A percentile compares a stretch with the other conserved stretches of the same genome.
Evolutionary conservation across 305 asterid species (phyloP).

Genomic region (Fraxinus sp.): DNA sequence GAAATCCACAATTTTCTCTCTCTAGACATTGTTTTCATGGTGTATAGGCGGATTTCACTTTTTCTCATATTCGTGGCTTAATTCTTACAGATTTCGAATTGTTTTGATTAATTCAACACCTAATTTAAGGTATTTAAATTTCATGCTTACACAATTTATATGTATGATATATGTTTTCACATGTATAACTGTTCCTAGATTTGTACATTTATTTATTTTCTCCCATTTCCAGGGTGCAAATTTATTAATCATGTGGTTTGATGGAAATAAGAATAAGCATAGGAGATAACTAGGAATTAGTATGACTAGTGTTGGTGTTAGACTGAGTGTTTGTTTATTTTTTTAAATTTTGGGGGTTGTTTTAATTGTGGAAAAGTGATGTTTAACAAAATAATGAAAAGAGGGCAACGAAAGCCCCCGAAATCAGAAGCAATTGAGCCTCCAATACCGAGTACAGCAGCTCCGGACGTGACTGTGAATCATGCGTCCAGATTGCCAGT

Average conservation of each 20-base stretch:
- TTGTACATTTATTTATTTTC: conserved; percentile 6
- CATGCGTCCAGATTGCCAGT: conserved; percentile 44
- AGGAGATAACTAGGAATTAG: conserved; percentile 23
- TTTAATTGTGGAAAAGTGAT: conserved; percentile 32
- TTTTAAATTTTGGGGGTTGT: conserved; percentile 5
- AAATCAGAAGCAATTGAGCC: conserved; percentile 45
- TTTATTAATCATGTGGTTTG: conserved; percentile 22
- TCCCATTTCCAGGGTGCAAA: conserved; percentile 26
- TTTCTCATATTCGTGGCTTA: conserved; percentile 11
- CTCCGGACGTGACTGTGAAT: conserved; percentile 21
- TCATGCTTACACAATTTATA: conserved; percentile 9
- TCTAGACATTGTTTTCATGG: neutral
- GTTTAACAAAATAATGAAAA: conserved; percentile 77
- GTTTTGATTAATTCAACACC: conserved; percentile 11
- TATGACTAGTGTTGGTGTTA: conserved; percentile 13
- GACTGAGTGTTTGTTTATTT: conserved; percentile 11
- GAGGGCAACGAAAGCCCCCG: conserved; percentile 59
- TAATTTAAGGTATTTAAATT: conserved; percentile 30
- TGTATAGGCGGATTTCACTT: neutral
- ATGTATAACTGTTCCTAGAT: conserved; percentile 5
- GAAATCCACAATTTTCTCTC: conserved; percentile 28
- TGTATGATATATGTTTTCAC: neutral
- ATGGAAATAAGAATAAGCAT: conserved; percentile 23
- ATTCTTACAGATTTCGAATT: conserved; percentile 21
- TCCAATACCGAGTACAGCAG: neutral